Evolutionary conservation across 805 yeast genomes (phyloP), one percentile per base, ranked within the genome.

Genomic region (Sungouiella thailandica): DNA sequence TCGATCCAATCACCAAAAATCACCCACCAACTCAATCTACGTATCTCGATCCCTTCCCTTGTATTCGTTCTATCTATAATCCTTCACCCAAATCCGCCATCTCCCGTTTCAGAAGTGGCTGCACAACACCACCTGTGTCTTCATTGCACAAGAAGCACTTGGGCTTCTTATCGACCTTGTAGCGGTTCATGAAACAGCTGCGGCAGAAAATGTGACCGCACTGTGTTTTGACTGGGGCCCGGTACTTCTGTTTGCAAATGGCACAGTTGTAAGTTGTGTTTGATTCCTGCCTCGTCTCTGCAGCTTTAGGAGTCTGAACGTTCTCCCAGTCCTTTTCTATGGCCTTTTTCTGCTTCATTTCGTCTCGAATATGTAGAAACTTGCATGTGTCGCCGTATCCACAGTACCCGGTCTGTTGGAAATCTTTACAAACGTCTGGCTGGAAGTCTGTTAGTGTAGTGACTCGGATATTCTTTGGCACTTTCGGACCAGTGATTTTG

Each of bases 371-470:
- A 54, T 93, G 99, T 23, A 90, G 56, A 56, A 93, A 93, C 61
- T 93, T 93, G 64, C 99, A 93, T 23, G 93, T 82, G 49, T 93
- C 98, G 7, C 99, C 99, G 55, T 82, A 93, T 5, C 97, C 97
- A 68, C 98, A 93, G 53, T 78, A 89, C 0, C 98, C 99, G 0
- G 94, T 89, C 46, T 82, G 83, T 38, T 78, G 73, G 57, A 74
- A 93, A 57, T 93, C 97, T 52, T 90, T 93, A 54, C 98, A 93
- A 2, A 93, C 80, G 52, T 93, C 97, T 1, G 94, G 89, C 53
- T 86, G 96, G 52, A 80, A 93, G 52, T 93, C 98, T 24, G 83
- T 70, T 2, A 80, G 64, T 0, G 85, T 79, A 0, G 88, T 83
- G 9, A 80, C 70, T 28, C 76, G 68, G 18, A 89, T 69, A 37